Base-by-base conservation (phyloP, 176 grass and related monocot genomes). In the Poa pratensis region DNA sequence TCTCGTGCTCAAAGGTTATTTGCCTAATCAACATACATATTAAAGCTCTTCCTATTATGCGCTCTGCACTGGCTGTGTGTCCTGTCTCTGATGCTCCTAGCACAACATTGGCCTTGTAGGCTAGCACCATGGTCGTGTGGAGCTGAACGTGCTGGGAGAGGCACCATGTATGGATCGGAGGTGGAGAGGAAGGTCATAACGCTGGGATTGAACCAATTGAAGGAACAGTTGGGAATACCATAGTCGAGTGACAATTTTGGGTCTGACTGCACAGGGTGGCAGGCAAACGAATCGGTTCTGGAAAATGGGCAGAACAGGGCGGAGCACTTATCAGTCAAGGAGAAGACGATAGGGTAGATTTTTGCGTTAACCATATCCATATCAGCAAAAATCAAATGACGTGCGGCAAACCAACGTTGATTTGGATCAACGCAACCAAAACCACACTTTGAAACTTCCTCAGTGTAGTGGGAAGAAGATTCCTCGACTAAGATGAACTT, bases 401-500 rank as follows among this genome's bases (percentile, higher is more conserved):
- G 4, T 22, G 67, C 42, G 19, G 20, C 67, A 70, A 43, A 70
- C 18, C 9, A 2, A 69, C 9, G 19, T 40, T 69, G 35, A 69
- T 69, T 69, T 69, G 66, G 66, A 69, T 42, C 66, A 19, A 40
- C 8, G 4, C 39, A 69, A 69, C 18, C 66, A 69, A 71, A 71
- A 71, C 68, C 68, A 71, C 68, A n/a, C 68, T 71, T 14, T 71
- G 35, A 43, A 71, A 71, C 37, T 43, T n/a, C 37, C 37, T 71
- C n/a, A 19, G 68, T 71, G 20, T 71, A 77, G 14, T 49, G 46
- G 71, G 13, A 55, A 51, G 51, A 46, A 52, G 34, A 52, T 65
- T 62, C 26, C 34, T 5, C 55, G 6, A 34, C 60, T 82, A 58
- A 23, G 6, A 57, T 27, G 50, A 82, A 82, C 52, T 83, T 30